A percentile compares a stretch with the other conserved stretches of the same genome.
These are phyloP conservation scores for Elsinoe necatrix DNA, from an alignment of 2,329 filamentous ascomycete species.

Conservation along the genomic window DNA sequence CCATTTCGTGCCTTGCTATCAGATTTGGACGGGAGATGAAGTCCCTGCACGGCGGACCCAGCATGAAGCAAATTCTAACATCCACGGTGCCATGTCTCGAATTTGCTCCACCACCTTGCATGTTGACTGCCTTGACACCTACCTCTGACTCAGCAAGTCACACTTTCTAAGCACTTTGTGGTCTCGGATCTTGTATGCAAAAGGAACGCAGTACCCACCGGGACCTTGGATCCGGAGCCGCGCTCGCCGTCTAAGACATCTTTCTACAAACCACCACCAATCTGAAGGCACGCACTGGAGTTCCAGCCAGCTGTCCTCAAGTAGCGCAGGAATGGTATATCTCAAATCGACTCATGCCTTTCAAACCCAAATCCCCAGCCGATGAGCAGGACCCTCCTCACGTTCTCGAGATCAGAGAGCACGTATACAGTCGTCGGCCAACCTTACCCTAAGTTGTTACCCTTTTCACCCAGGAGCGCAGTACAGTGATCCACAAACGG, in stretches of 20 bases:
- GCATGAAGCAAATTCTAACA: neutral
- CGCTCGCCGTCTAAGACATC: neutral
- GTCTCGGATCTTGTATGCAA: neutral
- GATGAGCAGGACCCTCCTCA: too few relatives aligned
- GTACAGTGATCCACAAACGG: too few relatives aligned
- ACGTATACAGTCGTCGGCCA: too few relatives aligned
- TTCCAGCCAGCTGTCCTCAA: too few relatives aligned
- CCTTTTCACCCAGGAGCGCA: too few relatives aligned
- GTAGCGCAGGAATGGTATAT: neutral
- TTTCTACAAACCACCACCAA: neutral
- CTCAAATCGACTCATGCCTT: too few relatives aligned
- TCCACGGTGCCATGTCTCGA: neutral
- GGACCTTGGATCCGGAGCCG: neutral
- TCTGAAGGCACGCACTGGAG: too few relatives aligned
- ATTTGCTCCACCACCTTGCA: neutral
- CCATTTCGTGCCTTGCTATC: neutral
- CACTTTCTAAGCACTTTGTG: neutral
- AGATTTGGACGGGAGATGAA: neutral
- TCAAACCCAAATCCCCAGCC: too few relatives aligned
- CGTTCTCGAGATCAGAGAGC: too few relatives aligned
- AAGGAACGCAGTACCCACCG: neutral
- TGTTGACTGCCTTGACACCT: neutral
- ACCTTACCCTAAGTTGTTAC: too few relatives aligned
- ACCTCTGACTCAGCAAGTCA: neutral
- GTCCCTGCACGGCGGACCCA: neutral